A percentile compares a stretch with the other conserved stretches of the same genome.
These are phyloP conservation scores for Anisodus tanguticus DNA, from an alignment of 257 asterid genomes.

Conservation along the genomic window DNA sequence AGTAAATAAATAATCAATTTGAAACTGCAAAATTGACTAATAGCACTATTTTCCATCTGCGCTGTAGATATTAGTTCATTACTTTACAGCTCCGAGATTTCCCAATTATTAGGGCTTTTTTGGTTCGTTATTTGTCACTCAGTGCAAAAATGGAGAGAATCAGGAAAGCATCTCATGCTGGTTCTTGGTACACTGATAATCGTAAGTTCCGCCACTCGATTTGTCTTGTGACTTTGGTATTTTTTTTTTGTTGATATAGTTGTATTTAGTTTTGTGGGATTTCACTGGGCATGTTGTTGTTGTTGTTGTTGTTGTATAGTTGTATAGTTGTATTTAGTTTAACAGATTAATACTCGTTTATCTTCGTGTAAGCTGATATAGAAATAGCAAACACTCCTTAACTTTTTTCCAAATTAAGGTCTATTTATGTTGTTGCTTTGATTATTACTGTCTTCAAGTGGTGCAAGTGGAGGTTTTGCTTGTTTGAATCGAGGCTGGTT, in stretches of 20 bases:
- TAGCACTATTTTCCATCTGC: too few relatives aligned
- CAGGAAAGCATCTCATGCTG: conserved; percentile 92
- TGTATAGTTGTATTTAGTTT: not conserved
- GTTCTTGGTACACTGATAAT: conserved; percentile 96
- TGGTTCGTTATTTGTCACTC: not conserved
- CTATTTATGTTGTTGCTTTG: not conserved
- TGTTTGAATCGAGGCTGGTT: not conserved
- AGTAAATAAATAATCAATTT: too few relatives aligned
- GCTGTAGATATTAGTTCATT: too few relatives aligned
- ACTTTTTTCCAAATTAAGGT: not conserved
- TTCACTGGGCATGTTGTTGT: too few relatives aligned
- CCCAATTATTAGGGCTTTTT: conserved; percentile 22
- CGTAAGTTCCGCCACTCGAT: conserved; percentile 55
- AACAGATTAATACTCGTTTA: conserved; percentile 21
- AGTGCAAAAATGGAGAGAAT: conserved; percentile 62
- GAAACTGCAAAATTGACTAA: too few relatives aligned
- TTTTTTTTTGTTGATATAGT: not conserved
- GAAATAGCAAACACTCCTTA: too few relatives aligned
- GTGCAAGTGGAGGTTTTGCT: not conserved
- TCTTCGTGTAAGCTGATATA: not conserved
- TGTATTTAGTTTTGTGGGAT: not conserved
- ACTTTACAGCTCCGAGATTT: too few relatives aligned
- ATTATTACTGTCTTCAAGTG: not conserved
- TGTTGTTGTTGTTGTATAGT: too few relatives aligned
- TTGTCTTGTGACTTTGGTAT: conserved; percentile 14